Base-by-base conservation (phyloP, 169 alveolate genomes). In the Cryptosporidium baileyi region DNA sequence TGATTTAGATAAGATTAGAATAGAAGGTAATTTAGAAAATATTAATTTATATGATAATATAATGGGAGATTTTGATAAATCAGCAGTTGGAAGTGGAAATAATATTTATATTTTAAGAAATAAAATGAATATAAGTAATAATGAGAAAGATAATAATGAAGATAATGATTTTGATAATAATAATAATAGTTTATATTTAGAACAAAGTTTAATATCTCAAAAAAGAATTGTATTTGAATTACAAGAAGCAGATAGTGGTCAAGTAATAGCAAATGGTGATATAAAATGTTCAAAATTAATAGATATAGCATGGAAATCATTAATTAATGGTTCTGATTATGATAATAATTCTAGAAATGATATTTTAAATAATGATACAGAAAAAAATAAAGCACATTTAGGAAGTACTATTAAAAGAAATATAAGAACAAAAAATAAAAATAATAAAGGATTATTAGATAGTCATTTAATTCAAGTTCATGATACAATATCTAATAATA, bases 211-310 rank as follows among this genome's bases (percentile, higher is more conserved):
- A 26, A 65, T 65, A 65, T 65, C 81, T 11, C 81, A 65, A 15
- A 51, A 45, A 24, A 28, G 81, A 28, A 65, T 65, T 19, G 40
- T 65, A 40, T 65, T 65, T 49, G 81, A 65, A 49, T 34, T 65
- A 19, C 81, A 65, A 28, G 81, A 65, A 30, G 81, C 81, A 28
- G 81, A 65, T 34, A 65, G 81, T 34, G 81, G 81, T 4, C 81
- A 65, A 34, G 61, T 65, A 13, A 49, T 65, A 13, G 81, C 81
- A 47, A 51, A 47, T 49, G 81, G 81, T 1, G 63, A 49, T 32
- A 57, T 65, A 0, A 65, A 65, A 9, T 65, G 81, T 32, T 65
- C 81, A 32, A 65, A 34, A 4, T 34, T 65, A 30, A 19, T 65
- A 32, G 81, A 65, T 9, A 65, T 65, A 19, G 81, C 63, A 28